Evolutionary conservation across 495 filamentous ascomycete genomes (phyloP), one percentile per base, ranked within the genome.

Genomic region (Aspergillus mulundensis): DNA sequence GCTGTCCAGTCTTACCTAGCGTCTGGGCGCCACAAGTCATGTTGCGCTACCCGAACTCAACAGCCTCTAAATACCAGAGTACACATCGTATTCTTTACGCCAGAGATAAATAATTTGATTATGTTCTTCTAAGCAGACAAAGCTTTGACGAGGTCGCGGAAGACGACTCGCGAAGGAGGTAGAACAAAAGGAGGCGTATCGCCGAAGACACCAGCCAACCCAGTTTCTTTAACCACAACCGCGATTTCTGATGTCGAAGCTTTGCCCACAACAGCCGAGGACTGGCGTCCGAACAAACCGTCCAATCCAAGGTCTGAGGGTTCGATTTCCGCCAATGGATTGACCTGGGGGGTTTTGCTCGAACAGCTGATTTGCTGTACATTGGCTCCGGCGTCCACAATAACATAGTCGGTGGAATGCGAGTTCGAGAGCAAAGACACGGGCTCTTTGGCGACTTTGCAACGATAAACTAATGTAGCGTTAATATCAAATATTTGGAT

Each of bases 81-180:
- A n/a, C n/a, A n/a, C n/a, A n/a, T n/a, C n/a, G n/a, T n/a, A n/a
- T n/a, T n/a, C n/a, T n/a, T n/a, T n/a, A n/a, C n/a, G n/a, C n/a
- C n/a, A n/a, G n/a, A n/a, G n/a, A 34, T 50, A 38, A 23, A 40
- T 40, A 40, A n/a, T 25, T 18, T 14, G 39, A 42, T 41, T 12
- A 18, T 20, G 8, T 20, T 28, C 24, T 28, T 30, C 41, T 60
- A 65, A 15, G 16, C 32, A 6, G 60, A 43, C 7, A 77, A 51
- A 25, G 69, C 67, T 49, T 71, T 66, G 19, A 78, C 84, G 16
- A 96, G 87, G 53, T 84, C 82, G 59, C 86, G 81, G 66, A 95
- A 95, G 62, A 95, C 74, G 50, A 90, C 85, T 50, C 82, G 81
- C 40, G 94, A 83, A 38, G 89, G 83, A 24, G 89, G 89, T 70